These are phyloP conservation scores for Penicillium carneum DNA, from an alignment of 2,329 filamentous ascomycete species.

Conservation along the genomic window DNA sequence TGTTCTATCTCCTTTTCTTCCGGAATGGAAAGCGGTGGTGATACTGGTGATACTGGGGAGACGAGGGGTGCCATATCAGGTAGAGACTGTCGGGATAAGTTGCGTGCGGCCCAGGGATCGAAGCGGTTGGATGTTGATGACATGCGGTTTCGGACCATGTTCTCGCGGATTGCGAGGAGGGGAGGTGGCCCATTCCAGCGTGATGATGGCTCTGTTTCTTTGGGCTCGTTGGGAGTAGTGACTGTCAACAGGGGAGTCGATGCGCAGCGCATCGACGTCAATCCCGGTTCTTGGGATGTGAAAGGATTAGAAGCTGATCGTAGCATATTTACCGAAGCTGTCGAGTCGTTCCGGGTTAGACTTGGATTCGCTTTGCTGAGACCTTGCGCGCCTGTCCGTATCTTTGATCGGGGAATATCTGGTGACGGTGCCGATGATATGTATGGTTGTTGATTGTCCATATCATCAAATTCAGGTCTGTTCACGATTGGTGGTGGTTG, in stretches of 20 bases:
- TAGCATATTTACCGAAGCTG: constrained; percentile 19
- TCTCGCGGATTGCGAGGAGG: constrained; percentile 63
- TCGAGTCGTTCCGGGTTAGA: constrained; percentile 26
- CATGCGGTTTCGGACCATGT: constrained; percentile 54
- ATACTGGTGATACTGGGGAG: constrained; percentile 34
- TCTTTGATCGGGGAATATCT: constrained; percentile 20
- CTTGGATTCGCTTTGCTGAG: constrained; percentile 15
- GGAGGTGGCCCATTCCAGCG: constrained; percentile 50
- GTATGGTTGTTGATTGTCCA: constrained; percentile 27
- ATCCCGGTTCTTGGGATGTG: background rate
- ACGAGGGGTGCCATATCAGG: constrained; percentile 26
- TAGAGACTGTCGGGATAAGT: constrained; percentile 39
- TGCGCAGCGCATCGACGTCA: constrained; percentile 18
- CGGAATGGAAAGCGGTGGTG: constrained; percentile 28
- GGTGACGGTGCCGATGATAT: constrained; percentile 18
- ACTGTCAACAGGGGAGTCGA: constrained; percentile 37
- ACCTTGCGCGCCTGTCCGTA: constrained; percentile 16
- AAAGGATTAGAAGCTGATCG: constrained; percentile 10
- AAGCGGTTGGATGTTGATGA: constrained; percentile 47
- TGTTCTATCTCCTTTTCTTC: constrained; percentile 34
- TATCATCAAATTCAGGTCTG: constrained; percentile 24
- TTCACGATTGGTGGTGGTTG: constrained; percentile 51
- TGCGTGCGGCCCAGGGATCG: constrained; percentile 43
- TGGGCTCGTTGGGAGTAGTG: constrained; percentile 22
- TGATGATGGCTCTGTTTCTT: constrained; percentile 29